Conservation (phyloP, 2,329 filamentous ascomycete species). For the Allantophomopsis cytisporea region DNA sequence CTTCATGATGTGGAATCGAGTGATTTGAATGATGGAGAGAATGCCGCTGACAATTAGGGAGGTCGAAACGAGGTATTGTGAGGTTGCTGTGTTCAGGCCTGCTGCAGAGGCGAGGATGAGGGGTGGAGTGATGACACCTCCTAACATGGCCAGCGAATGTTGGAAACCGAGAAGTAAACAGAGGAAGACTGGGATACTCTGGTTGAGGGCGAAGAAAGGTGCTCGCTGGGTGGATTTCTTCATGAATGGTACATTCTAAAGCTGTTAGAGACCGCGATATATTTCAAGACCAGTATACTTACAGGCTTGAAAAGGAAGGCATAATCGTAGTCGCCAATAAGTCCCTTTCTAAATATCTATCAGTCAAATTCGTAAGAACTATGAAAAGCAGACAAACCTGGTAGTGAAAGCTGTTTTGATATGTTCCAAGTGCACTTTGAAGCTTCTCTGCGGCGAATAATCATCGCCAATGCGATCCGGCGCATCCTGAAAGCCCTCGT, state of each 20-base stretch:
- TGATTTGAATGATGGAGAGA: slow-evolving; percentile 65
- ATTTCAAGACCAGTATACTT: not conserved
- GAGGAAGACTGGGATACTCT: slow-evolving; percentile 62
- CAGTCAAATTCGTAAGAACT: not conserved
- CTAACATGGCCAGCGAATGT: slow-evolving; percentile 66
- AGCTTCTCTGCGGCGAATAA: slow-evolving; percentile 22
- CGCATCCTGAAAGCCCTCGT: slow-evolving; percentile 6
- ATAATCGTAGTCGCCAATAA: slow-evolving; percentile 84
- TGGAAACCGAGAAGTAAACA: slow-evolving; percentile 67
- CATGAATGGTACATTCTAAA: slow-evolving; percentile 64
- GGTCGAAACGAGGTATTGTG: slow-evolving; percentile 69
- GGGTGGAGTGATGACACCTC: slow-evolving; percentile 64
- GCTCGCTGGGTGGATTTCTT: slow-evolving; percentile 41
- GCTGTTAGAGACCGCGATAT: slow-evolving; percentile 2
- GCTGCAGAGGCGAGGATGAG: slow-evolving; percentile 51
- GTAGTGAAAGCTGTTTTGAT: slow-evolving; percentile 31
- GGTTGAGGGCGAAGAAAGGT: slow-evolving; percentile 76
- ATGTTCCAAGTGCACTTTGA: slow-evolving; percentile 24
- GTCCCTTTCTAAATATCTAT: slow-evolving; percentile 39
- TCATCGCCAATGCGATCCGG: slow-evolving; percentile 31
- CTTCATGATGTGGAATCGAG: slow-evolving; percentile 56
- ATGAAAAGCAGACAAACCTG: slow-evolving; percentile 20
- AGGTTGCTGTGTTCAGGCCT: slow-evolving; percentile 40
- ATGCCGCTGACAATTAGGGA: slow-evolving; percentile 68
- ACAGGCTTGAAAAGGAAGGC: slow-evolving; percentile 61